Base-by-base conservation (phyloP, 148 eudicot species). In the Dianthus caryophyllus region DNA sequence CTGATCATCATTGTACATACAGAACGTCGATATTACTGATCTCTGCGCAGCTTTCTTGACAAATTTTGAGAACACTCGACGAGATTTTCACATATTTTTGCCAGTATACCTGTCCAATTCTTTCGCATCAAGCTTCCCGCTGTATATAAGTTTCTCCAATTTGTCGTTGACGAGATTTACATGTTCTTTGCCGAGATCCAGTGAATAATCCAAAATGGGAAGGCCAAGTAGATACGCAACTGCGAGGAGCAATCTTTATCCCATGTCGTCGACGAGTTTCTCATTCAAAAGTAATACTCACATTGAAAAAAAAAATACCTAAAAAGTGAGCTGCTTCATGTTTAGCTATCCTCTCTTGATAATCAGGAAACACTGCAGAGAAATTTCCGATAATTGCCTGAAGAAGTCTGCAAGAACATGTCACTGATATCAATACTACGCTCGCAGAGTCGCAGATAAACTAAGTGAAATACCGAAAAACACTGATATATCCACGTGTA, bases 281-380 rank as follows among this genome's bases (percentile, higher is more conserved):
- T 25, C 13, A 33, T 33, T 33, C 38, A 33, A 33, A 33, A 33
- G 38, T 33, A 33, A 7, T 33, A 7, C n/a, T n/a, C n/a, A n/a
- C n/a, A n/a, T n/a, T n/a, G n/a, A n/a, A 20, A 21, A 49, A 66
- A 44, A 68, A 60, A 38, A 58, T 76, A 93, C 98, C 92, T 72
- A 93, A 74, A 71, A 93, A 93, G 66, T 93, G 98, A 68, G 96
- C 96, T 17, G 98, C 96, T 86, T 93, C 98, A 79, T 93, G 98
- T 75, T 87, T 84, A 74, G 92, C 87, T 74, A 87, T 80, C 78
- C 98, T 84, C 29, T 93, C 98, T 57, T 93, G 88, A 72, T 93
- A 89, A 77, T 93, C 98, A 69, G 96, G 92, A 60, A 90, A 90
- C 70, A 84, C 63, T 22, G 85, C 61, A 25, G 98, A 88, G 74